Evolutionary conservation across 2,329 filamentous ascomycete species (phyloP), one percentile per base, ranked within the genome.

Genomic region (Chaetomium sp.): DNA sequence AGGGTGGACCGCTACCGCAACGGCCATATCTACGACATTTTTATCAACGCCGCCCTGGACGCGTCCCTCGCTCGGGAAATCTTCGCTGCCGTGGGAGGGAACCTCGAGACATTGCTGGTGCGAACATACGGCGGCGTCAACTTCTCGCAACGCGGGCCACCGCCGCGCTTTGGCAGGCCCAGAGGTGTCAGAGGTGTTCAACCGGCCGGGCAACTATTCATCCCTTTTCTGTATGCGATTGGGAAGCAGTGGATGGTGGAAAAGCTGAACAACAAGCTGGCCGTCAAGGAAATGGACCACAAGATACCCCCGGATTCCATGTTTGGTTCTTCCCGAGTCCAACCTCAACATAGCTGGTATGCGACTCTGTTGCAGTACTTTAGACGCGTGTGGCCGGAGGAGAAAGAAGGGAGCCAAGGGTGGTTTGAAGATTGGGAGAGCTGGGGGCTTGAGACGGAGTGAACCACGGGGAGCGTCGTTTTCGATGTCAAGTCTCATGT

Each of bases 21-120:
- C 19, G 51, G 51, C 29, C 51, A 55, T 31, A 33, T 55, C 29
- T 55, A 55, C n/a, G 51, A 35, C 29, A 13, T 35, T 10, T 9
- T 55, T 25, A 35, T 55, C 51, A 55, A 55, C 49, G 19, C 5
- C 49, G 49, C 49, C 23, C 29, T 55, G 29, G 51, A 55, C 29
- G 29, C 51, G 29, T 55, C 51, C 16, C 51, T 55, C 12, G 51
- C 51, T 23, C 27, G 13, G 6, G 2, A 55, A 9, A 55, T 55
- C 29, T 55, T 33, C 9, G 7, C 16, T 23, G 51, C 51, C 19
- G 25, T 53, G 13, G 49, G 49, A 29, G 49, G 49, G 25, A 53
- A 31, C 49, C 8, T 53, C 12, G 49, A 53, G 23, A 53, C 49
- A 16, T 53, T 53, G 23, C 49, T 53, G 25, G 25, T 53, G 49